Evolutionary conservation across 305 asterid species (phyloP).

Genomic region (Fraxinus platypoda): DNA sequence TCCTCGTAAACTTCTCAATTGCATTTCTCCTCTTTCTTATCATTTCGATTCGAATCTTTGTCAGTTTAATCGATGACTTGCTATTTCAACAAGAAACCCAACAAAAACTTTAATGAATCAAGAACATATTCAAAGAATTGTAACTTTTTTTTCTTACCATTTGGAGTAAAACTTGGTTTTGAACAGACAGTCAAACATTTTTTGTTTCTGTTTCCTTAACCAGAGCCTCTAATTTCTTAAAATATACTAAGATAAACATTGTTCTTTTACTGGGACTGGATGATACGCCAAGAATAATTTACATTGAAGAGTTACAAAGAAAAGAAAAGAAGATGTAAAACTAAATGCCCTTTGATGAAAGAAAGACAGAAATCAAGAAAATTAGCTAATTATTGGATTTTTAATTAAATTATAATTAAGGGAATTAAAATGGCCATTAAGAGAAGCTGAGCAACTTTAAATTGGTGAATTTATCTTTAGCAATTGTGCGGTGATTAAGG

Average conservation of each 20-base stretch:
- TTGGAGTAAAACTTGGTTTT: constrained; percentile 67
- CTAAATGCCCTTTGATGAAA: neutral
- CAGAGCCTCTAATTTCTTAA: neutral
- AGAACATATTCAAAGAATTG: neutral
- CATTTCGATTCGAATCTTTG: constrained; percentile 55
- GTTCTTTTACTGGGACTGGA: constrained; percentile 30
- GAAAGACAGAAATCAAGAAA: constrained; percentile 20
- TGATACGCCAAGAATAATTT: constrained; percentile 24
- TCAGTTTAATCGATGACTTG: constrained; percentile 63
- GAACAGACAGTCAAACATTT: constrained; percentile 63
- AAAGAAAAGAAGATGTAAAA: constrained; percentile 8
- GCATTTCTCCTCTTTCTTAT: constrained; percentile 74
- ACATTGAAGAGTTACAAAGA: constrained; percentile 18
- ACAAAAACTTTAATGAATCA: neutral
- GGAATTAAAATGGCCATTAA: constrained; percentile 32
- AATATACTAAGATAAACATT: neutral
- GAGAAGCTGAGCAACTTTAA: neutral
- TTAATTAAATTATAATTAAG: neutral
- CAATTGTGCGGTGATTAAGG: neutral
- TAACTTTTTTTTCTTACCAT: constrained; percentile 42
- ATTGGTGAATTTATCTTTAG: neutral
- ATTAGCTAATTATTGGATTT: constrained; percentile 31
- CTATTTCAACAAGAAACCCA: constrained; percentile 31
- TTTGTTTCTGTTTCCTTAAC: constrained; percentile 15
- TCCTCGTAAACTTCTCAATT: constrained; percentile 60